Evolutionary conservation across 2,329 filamentous ascomycete genomes (phyloP).

Genomic region (Xylariaceae sp.): DNA sequence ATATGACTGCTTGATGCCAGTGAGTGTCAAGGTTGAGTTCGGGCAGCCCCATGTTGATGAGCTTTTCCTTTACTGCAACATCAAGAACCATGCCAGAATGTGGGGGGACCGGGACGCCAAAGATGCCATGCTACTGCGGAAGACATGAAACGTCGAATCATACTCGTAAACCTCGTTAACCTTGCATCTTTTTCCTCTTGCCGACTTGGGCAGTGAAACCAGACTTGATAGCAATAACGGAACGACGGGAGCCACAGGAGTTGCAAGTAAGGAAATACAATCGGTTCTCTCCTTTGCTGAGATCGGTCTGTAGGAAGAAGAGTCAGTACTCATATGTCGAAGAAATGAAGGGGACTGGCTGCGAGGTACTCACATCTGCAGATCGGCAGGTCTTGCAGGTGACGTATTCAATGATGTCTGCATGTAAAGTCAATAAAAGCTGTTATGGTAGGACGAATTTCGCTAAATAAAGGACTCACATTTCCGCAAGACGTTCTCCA

Average conservation of each 20-base stretch:
- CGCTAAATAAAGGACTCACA: neutral
- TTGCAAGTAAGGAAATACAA: slow-evolving; percentile 99
- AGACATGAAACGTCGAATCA: neutral
- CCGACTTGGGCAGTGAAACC: slow-evolving; percentile 99
- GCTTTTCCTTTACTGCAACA: no score
- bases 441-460: no score
- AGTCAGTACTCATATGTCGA: no score
- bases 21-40: no score
- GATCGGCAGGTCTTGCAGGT: slow-evolving; percentile 98
- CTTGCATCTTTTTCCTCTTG: slow-evolving; percentile 90
- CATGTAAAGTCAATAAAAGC: slow-evolving; percentile 11
- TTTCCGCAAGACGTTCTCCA: slow-evolving; percentile 84
- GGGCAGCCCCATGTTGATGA: no score
- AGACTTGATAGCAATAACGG: slow-evolving; percentile 97
- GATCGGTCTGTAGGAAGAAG: slow-evolving; percentile 57
- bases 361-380: slow-evolving; percentile 53
- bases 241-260: slow-evolving; percentile 77
- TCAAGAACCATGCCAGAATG: slow-evolving; percentile 4
- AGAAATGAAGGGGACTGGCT: no score
- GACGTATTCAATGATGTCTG: slow-evolving; percentile 77
- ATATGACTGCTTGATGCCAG: no score
- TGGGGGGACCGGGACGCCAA: slow-evolving; percentile 2
- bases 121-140: slow-evolving; percentile 2
- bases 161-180: no score
- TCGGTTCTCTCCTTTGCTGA: slow-evolving; percentile 98